These are phyloP conservation scores for Kuraishia ogatae DNA, from an alignment of 805 yeast species.

Conservation along the genomic window DNA sequence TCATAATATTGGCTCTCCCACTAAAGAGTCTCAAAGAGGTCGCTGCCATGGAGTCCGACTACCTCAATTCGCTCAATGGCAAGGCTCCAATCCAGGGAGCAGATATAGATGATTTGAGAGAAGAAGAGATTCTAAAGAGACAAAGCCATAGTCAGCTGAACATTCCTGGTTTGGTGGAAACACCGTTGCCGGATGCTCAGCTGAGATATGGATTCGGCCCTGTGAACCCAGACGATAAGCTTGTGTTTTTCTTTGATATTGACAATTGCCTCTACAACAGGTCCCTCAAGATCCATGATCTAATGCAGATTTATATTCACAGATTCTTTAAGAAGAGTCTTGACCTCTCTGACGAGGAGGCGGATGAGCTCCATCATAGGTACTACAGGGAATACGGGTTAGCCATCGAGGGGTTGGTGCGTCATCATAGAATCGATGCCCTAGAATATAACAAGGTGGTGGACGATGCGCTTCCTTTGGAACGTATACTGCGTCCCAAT, in stretches of 20 bases:
- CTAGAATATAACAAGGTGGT: constrained; percentile 81
- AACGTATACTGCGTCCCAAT: constrained; percentile 64
- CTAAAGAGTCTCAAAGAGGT: neutral
- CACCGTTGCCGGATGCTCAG: constrained; percentile 16
- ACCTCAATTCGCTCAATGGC: neutral
- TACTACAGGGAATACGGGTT: constrained; percentile 86
- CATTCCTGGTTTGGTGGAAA: neutral
- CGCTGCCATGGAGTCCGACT: neutral
- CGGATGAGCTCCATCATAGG: constrained; percentile 56
- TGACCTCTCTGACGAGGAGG: constrained; percentile 59
- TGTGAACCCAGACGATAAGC: constrained; percentile 15
- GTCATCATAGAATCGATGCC: constrained; percentile 70
- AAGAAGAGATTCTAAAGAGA: constrained; percentile 1
- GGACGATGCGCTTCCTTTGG: constrained; percentile 88
- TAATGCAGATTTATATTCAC: constrained; percentile 84
- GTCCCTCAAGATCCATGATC: constrained; percentile 67
- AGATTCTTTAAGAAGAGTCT: constrained; percentile 65
- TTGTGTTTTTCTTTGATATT: constrained; percentile 75
- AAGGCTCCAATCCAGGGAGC: neutral
- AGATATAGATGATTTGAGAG: neutral
- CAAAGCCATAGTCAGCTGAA: constrained; percentile 1
- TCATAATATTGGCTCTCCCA: neutral
- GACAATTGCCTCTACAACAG: constrained; percentile 85
- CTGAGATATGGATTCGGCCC: constrained; percentile 21
- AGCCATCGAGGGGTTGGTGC: constrained; percentile 83